Evolutionary conservation across 768 basidiomycete genomes (phyloP), one percentile per base, ranked within the genome.

Genomic region (Terana coerulea): DNA sequence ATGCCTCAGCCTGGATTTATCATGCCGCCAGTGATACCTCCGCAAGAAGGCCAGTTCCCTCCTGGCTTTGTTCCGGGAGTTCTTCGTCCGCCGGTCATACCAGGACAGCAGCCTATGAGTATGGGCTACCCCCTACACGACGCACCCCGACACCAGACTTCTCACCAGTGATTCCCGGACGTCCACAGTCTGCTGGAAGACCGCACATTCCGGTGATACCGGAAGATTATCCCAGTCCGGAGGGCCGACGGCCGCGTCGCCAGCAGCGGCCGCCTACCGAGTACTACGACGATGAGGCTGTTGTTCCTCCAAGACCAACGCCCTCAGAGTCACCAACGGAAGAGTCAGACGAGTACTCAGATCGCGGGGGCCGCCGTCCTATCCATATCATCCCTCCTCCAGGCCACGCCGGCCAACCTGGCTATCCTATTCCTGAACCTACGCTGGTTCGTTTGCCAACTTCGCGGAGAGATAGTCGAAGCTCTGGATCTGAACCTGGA

Each of bases 61-160:
- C 40, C 22, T 2, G 51, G 51, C 12, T 52, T 54, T 41, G 40
- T 54, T 6, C 52, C 52, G 17, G 25, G 34, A 39, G 37, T n/a
- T 3, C 17, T n/a, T 15, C 47, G 3, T 21, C 22, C 25, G 19
- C 17, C 4, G 31, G 37, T n/a, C 4, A 35, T 2, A 21, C 12
- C 24, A 19, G n/a, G n/a, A n/a, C n/a, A n/a, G n/a, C n/a, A n/a
- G n/a, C n/a, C n/a, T n/a, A n/a, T n/a, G n/a, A n/a, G n/a, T n/a
- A n/a, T n/a, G 19, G 24, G 15, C 45, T 33, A 14, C 51, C 25
- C 5, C 40, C 42, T 14, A 35, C 26, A 25, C 15, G 33, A 25
- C 51, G 24, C 12, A 52, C 51, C n/a, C 42, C 51, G 4, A 22
- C 42, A 3, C 42, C 51, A 2, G 22, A 26, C 12, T 52, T 45